Evolutionary conservation across 352 stramenopile species (phyloP).

Genomic region (Globisporangium takayamanum): DNA sequence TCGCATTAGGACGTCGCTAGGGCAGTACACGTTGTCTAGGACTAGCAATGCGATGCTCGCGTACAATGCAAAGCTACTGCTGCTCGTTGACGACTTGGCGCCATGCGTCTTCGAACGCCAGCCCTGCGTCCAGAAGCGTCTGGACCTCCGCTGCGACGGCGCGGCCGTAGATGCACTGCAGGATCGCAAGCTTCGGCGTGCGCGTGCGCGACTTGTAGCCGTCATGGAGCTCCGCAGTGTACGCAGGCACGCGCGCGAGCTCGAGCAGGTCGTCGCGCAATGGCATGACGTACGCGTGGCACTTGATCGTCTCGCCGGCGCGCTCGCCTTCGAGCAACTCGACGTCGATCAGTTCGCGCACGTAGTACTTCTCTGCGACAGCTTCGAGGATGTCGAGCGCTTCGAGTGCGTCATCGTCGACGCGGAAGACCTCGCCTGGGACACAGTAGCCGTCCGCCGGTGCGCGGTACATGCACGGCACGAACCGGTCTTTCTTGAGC

Average conservation of each 20-base stretch:
- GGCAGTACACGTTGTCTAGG: not conserved
- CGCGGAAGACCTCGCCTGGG: slow-evolving; percentile 50
- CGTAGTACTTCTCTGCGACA: slow-evolving; percentile 60
- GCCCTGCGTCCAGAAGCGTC: slow-evolving; percentile 30
- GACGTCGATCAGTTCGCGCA: slow-evolving; percentile 55
- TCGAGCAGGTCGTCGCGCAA: slow-evolving; percentile 40
- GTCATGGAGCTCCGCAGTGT: slow-evolving; percentile 46
- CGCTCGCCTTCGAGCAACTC: slow-evolving; percentile 36
- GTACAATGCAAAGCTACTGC: not conserved
- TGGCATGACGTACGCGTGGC: slow-evolving; percentile 54
- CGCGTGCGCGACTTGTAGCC: slow-evolving; percentile 33
- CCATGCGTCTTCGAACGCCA: slow-evolving; percentile 40
- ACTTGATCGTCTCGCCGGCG: slow-evolving; percentile 32
- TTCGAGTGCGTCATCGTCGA: slow-evolving; percentile 46
- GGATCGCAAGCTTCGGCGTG: slow-evolving; percentile 39
- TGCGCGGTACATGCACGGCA: slow-evolving; percentile 60
- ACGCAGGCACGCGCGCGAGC: slow-evolving; percentile 40
- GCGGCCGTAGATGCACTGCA: slow-evolving; percentile 53
- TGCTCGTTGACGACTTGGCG: slow-evolving; percentile 11
- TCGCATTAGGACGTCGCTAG: not conserved
- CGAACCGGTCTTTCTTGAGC: slow-evolving; percentile 47
- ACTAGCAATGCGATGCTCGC: not conserved
- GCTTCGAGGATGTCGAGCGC: slow-evolving; percentile 73
- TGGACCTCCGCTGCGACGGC: slow-evolving; percentile 28
- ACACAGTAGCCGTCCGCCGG: slow-evolving; percentile 31